phyloP scores from a whole-genome alignment of 805 yeast species.

The Pichia pseudocactophila region DNA sequence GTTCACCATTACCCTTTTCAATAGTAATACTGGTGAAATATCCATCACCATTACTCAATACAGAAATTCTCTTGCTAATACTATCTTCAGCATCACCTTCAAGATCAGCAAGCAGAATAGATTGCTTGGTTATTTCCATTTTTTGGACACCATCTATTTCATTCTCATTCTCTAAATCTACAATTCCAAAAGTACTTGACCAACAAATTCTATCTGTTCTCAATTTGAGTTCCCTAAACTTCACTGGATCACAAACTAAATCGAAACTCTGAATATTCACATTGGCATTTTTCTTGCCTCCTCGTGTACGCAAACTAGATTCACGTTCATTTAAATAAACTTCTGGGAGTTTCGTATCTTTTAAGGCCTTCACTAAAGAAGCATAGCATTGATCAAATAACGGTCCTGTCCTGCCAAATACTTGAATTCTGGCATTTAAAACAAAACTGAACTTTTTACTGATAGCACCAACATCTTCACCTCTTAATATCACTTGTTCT shows the following conservation, averaged over 20 bases:
- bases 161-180: slow-evolving; percentile 28
- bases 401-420: slow-evolving; percentile 77
- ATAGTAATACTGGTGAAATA: slow-evolving; percentile 37
- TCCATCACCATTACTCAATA: slow-evolving; percentile 29
- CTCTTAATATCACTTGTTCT: slow-evolving; percentile 38
- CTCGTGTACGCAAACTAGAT: slow-evolving; percentile 9
- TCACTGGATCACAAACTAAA: slow-evolving; percentile 46
- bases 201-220: slow-evolving; percentile 32
- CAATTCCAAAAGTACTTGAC: slow-evolving; percentile 53
- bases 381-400: slow-evolving; percentile 69
- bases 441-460: slow-evolving; percentile 46
- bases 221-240: slow-evolving; percentile 31
- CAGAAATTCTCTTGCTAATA: slow-evolving; percentile 43
- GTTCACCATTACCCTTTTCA: slow-evolving; percentile 38
- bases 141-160: slow-evolving; percentile 24
- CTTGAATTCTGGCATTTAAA: slow-evolving; percentile 63
- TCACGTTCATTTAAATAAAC: slow-evolving; percentile 60
- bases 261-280: slow-evolving; percentile 36
- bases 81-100: slow-evolving; percentile 85
- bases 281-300: slow-evolving; percentile 28
- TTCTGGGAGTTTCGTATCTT: slow-evolving; percentile 52
- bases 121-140: slow-evolving; percentile 12
- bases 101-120: slow-evolving; percentile 57
- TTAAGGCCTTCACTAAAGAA: slow-evolving; percentile 55
- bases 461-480: slow-evolving; percentile 29